phyloP scores from a whole-genome alignment of 352 stramenopile genomes.

The Phytophthora pseudosyringae region DNA sequence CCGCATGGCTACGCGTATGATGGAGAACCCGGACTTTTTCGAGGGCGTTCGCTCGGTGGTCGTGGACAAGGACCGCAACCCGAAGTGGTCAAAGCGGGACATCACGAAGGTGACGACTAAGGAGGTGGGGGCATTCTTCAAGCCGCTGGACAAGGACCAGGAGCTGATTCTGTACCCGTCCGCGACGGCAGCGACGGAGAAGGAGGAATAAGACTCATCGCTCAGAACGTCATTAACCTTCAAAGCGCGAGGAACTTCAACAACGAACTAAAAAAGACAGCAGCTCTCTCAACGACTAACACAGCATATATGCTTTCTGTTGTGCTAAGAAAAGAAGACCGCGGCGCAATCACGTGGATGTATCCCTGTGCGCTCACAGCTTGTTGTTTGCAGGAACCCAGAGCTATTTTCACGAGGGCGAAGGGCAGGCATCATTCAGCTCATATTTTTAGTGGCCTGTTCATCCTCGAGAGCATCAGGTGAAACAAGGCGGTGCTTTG shows the following conservation, averaged over 20 bases:
- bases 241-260: slow-evolving; percentile 37
- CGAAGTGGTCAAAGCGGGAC: slow-evolving; percentile 88
- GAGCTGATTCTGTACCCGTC: slow-evolving; percentile 80
- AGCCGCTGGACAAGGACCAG: slow-evolving; percentile 73
- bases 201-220: slow-evolving; percentile 38
- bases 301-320: slow-evolving; percentile 22
- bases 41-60: slow-evolving; percentile 96
- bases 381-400: slow-evolving; percentile 21
- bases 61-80: slow-evolving; percentile 95
- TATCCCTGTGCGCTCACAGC: neutral
- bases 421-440: neutral
- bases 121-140: slow-evolving; percentile 86
- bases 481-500: slow-evolving; percentile 8
- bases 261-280: slow-evolving; percentile 30
- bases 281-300: slow-evolving; percentile 30
- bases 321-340: slow-evolving; percentile 31
- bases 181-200: slow-evolving; percentile 36
- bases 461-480: slow-evolving; percentile 16
- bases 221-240: slow-evolving; percentile 33
- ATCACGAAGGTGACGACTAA: slow-evolving; percentile 66
- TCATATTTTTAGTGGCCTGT: slow-evolving; percentile 29
- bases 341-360: too few species aligned
- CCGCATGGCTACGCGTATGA: slow-evolving; percentile 83
- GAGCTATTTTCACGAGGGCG: slow-evolving; percentile 28
- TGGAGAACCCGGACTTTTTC: slow-evolving; percentile 95